Base-by-base conservation (phyloP, 106 monocot species). In the Allium cepa region DNA sequence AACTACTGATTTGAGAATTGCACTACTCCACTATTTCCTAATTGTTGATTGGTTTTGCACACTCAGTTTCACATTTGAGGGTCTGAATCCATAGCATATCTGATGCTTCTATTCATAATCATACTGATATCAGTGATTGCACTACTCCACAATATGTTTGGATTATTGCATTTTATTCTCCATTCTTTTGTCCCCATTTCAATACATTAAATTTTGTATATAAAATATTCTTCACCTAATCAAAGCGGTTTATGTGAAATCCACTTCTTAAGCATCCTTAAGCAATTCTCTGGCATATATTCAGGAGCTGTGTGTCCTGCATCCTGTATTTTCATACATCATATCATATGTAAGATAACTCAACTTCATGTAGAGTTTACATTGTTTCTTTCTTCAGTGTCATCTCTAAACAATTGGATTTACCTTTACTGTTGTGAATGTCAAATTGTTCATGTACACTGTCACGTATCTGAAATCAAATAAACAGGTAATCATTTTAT, bases 251-350 rank as follows among this genome's bases (percentile, higher is more conserved):
- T 60, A 50, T 70, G 10, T 22, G 81, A 79, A 50, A 91, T 49
- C 91, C 84, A 91, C 26, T 84, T 73, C 14, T 69, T 58, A 60
- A 82, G 13, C 91, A 91, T 84, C 2, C 47, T 77, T 50, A 77
- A 72, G 58, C 76, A 71, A 74, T 82, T 69, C 60, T 68, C 57
- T 0, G 87, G 84, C 66, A 64, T 73, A 50, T 82, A 77, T 9
- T 77, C 79, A 26, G 81, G 71, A 56, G 84, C 83, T n/a, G 78
- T 71, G 73, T 91, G 91, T 48, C 83, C 84, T 46, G 73, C 87
- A 65, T 87, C 87, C 87, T 91, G 13, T 26, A 75, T 11, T 46
- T 26, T 60, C 8, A 16, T 36, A 26, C 49, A 60, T 36, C 14
- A 8, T 2, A 69, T 4, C 15, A n/a, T 2, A 9, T 5, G 8